Evolutionary conservation across 2,329 filamentous ascomycete species (phyloP), one percentile per base, ranked within the genome.

Genomic region (Claviceps citrina): DNA sequence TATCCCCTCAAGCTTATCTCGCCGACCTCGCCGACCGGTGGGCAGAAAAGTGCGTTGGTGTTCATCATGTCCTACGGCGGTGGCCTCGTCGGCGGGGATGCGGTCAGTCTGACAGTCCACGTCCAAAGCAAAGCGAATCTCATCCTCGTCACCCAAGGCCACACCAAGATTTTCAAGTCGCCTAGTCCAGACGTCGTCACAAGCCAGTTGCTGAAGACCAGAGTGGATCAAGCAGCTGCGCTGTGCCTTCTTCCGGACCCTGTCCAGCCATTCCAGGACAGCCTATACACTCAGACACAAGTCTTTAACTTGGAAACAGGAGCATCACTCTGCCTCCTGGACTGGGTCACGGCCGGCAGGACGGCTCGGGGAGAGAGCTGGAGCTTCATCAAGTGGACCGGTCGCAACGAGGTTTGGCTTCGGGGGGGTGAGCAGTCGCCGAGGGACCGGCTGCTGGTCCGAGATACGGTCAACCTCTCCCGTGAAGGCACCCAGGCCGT

Each of bases 131-230:
- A 64, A 2, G 79, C 84, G 4, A 78, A 76, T 44, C 71, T 95
- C 40, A 76, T 68, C 49, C 62, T 79, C 27, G 72, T 74, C 44
- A 80, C 76, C 1, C 76, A 79, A 65, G 89, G 89, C 39, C 85
- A 86, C 61, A 96, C 91, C 44, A 98, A 96, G 64, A 78, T 98
- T 51, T 96, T 94, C 71, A 93, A 91, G 56, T 82, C 85, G 1
- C 59, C 73, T 36, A 63, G 66, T 40, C 61, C 62, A 27, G 63
- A 71, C 31, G 58, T 73, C 10, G 55, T 72, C 34, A 81, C 78
- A 2, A 65, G 67, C 16, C 78, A 82, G 57, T 64, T 55, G 1
- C 57, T 82, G 43, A 56, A 62, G 10, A 67, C 73, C 25, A 56
- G 57, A 3, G 61, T 82, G 39, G 61, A 65, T 19, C 50, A 64